Evolutionary conservation across 2,329 filamentous ascomycete species (phyloP), one percentile per base, ranked within the genome.

Genomic region (Pseudogymnoascus sp.): DNA sequence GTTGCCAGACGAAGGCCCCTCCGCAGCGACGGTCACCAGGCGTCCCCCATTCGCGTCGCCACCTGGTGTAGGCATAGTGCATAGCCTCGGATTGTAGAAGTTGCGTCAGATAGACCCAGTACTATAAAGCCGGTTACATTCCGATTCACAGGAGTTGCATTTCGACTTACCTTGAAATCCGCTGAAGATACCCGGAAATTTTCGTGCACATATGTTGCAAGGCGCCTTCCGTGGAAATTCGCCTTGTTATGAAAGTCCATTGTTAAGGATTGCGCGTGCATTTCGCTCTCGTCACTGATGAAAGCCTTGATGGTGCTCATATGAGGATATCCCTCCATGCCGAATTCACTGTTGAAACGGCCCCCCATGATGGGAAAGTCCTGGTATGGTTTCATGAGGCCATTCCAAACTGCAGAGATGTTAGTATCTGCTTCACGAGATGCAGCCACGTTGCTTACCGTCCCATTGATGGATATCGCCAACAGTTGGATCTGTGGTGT

Each of bases 1-100:
- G 76, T 74, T 88, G 86, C 86, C 86, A 89, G 4, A 88, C 83
- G 45, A 89, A 73, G 9, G 83, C 84, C 16, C 86, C 86, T 58
- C 84, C 84, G 68, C 86, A 89, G 63, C 75, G 62, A 16, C 69
- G 67, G 23, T 66, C 61, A 4, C 64, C 68, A 5, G 63, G 58
- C 5, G 65, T 66, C 2, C 64, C 59, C 58, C 69, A 71, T n/a
- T 68, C 66, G 5, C 69, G 49, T 12, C 69, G 58, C 69, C 69
- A 71, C 12, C 67, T 66, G 36, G 68, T 69, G 49, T 70, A 71
- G 4, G 69, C 69, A 58, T 70, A 71, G 38, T 63, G 67, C 69
- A 71, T 71, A 1, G 68, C 67, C 55, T 71, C 69, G 7, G 68
- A 68, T 63, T 71, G 69, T 5, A 71, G 62, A 33, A 69, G 68